Conservation (phyloP, 495 filamentous ascomycete genomes). For the Penicillium turbatum region DNA sequence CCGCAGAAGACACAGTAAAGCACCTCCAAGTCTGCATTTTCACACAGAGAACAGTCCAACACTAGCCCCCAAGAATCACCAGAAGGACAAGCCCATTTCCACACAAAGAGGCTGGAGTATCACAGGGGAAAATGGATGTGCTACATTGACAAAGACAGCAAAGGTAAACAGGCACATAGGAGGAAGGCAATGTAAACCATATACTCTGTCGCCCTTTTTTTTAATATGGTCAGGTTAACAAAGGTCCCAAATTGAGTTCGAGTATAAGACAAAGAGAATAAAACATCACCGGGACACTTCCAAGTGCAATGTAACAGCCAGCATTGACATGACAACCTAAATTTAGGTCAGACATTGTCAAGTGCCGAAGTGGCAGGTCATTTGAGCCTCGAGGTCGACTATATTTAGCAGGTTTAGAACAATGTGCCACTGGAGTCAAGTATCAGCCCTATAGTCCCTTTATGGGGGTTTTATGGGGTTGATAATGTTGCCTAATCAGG, state of each 20-base stretch:
- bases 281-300: not conserved
- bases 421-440: not conserved
- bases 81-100: not conserved
- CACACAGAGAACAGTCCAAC: not conserved
- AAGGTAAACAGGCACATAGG: not conserved
- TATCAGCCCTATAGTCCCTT: not conserved
- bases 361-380: not conserved
- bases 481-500: not conserved
- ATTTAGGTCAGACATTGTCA: conserved; percentile 2
- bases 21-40: not conserved
- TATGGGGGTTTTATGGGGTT: not conserved
- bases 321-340: not conserved
- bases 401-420: not conserved
- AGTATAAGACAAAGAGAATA: conserved; percentile 1
- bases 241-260: not conserved
- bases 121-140: not conserved
- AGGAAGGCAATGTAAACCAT: not conserved
- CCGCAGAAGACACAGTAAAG: not conserved
- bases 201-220: not conserved
- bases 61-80: not conserved
- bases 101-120: not conserved
- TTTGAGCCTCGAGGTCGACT: not conserved
- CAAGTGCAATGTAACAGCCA: not conserved
- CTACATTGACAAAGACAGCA: not conserved
- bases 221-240: not conserved